Conservation (phyloP, 2,329 filamentous ascomycete genomes). For the Venturia nashicola region DNA sequence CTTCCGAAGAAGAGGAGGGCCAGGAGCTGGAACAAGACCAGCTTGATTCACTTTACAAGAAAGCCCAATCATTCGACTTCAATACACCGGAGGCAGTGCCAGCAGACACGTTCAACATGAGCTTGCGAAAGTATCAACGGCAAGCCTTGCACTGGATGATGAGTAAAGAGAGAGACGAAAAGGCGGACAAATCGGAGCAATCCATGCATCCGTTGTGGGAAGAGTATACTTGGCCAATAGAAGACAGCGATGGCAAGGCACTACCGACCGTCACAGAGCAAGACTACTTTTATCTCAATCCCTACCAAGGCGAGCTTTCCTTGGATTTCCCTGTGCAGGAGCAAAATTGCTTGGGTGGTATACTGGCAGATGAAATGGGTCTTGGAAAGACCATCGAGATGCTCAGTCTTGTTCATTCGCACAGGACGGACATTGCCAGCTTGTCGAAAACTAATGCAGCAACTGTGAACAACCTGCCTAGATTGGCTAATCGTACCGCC, state of each 20-base stretch:
- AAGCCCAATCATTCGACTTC: conserved; percentile 95
- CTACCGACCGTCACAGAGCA: conserved; percentile 54
- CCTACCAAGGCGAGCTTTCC: conserved; percentile 88
- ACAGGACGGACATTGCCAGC: conserved; percentile 46
- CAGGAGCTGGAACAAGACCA: conserved; percentile 91
- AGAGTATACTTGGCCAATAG: conserved; percentile 78
- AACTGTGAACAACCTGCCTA: conserved; percentile 47
- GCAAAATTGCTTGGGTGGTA: conserved; percentile 85
- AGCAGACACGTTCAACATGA: conserved; percentile 67
- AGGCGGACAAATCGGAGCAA: conserved; percentile 50
- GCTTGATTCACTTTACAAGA: conserved; percentile 84
- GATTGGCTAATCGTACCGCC: conserved; percentile 45
- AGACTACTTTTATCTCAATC: conserved; percentile 82
- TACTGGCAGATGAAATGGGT: conserved; percentile 88
- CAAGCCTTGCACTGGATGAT: conserved; percentile 97
- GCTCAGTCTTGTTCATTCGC: conserved; percentile 82
- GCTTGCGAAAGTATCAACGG: conserved; percentile 83
- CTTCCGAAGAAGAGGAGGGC: conserved; percentile 63
- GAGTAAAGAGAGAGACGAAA: conserved; percentile 74
- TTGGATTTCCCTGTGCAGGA: conserved; percentile 87
- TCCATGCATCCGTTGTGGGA: conserved; percentile 99
- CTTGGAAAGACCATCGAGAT: conserved; percentile 98
- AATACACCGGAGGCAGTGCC: conserved; percentile 79
- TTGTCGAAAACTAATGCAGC: conserved; percentile 15
- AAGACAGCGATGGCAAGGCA: conserved; percentile 74